These are phyloP conservation scores for Tetrapisispora nanseiensis DNA, from an alignment of 805 yeast genomes.

Conservation along the genomic window DNA sequence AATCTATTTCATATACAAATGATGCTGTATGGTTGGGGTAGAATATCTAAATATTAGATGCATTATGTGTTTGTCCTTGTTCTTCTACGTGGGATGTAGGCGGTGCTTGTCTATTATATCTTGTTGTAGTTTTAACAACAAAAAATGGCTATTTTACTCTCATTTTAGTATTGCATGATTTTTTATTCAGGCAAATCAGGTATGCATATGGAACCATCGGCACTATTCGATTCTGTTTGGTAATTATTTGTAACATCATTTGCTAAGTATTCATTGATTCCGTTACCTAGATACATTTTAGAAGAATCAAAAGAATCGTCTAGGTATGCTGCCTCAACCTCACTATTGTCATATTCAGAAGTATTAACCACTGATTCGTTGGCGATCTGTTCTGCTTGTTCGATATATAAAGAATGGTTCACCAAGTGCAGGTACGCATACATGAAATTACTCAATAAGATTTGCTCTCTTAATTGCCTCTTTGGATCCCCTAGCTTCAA, in stretches of 20 bases:
- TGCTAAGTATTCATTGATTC: background rate
- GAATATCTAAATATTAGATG: no score
- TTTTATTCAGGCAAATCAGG: constrained; percentile 10
- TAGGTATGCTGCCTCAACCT: background rate
- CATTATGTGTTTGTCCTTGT: background rate
- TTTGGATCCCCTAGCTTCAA: constrained; percentile 89
- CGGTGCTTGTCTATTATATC: no score
- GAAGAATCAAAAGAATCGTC: constrained; percentile 1
- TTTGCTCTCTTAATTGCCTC: constrained; percentile 86
- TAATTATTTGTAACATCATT: background rate
- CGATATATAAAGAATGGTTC: constrained; percentile 77
- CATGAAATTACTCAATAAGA: constrained; percentile 90
- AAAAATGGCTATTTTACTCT: no score
- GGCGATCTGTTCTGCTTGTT: constrained; percentile 31
- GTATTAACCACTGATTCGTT: background rate
- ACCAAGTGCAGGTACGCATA: constrained; percentile 91
- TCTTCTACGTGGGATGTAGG: no score
- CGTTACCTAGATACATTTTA: background rate
- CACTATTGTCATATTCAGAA: constrained; percentile 2
- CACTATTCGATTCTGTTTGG: constrained; percentile 10
- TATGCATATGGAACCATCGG: constrained; percentile 21
- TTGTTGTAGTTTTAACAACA: no score
- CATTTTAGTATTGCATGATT: no score
- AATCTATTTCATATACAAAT: no score
- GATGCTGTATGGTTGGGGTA: no score